A percentile compares a stretch with the other conserved stretches of the same genome.
Conservation (phyloP, 2,329 filamentous ascomycete genomes). For the Colletotrichum melonis region DNA sequence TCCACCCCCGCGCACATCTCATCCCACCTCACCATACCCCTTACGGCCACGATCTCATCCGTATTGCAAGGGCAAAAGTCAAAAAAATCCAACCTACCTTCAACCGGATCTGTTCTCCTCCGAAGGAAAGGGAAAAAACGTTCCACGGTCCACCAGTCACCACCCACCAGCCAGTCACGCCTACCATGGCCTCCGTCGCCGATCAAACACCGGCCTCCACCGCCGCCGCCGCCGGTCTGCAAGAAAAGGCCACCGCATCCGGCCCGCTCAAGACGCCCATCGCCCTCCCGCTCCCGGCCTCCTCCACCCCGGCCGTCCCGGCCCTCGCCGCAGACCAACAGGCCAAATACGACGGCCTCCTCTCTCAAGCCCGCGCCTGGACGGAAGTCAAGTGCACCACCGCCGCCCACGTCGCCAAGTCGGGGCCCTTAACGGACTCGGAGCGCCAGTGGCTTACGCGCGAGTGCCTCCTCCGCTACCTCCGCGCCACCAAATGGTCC, state of each 20-base stretch:
- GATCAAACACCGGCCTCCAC: constrained; percentile 23
- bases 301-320: constrained; percentile 66
- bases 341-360: constrained; percentile 82
- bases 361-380: constrained; percentile 78
- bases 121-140: neutral
- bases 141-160: neutral
- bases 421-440: constrained; percentile 76
- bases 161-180: neutral
- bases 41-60: neutral
- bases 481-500: constrained; percentile 93
- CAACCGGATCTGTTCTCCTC: neutral
- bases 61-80: neutral
- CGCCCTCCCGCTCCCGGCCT: constrained; percentile 64
- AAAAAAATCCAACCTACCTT: neutral
- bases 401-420: constrained; percentile 67
- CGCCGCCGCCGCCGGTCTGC: constrained; percentile 13
- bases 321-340: constrained; percentile 81
- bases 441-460: constrained; percentile 92
- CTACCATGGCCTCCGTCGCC: constrained; percentile 29
- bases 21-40: constrained; percentile 5
- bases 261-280: constrained; percentile 65
- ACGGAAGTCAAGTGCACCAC: constrained; percentile 66
- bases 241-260: constrained; percentile 17
- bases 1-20: neutral
- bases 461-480: constrained; percentile 92